These are phyloP conservation scores for Trichoderma harzianum DNA, from an alignment of 2,329 filamentous ascomycete species.

Conservation along the genomic window DNA sequence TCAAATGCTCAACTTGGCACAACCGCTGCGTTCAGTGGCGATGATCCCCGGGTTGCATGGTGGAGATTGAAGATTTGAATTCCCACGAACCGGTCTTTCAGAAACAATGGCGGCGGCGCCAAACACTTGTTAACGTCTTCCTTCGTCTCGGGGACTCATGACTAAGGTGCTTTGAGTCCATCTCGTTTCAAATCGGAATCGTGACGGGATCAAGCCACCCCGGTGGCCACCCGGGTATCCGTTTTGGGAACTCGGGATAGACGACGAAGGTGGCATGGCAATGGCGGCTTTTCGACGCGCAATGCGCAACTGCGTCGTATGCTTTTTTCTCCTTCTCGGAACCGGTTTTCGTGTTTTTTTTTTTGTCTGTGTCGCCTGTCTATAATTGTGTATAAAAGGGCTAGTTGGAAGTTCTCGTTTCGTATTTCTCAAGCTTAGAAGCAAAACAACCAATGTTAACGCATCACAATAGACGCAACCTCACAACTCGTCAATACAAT, in stretches of 20 bases:
- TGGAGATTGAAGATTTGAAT: background rate
- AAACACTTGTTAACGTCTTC: background rate
- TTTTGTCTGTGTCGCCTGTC: background rate
- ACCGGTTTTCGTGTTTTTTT: background rate
- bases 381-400: background rate
- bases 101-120: background rate
- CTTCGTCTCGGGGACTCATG: background rate
- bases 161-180: background rate
- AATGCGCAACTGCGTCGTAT: background rate
- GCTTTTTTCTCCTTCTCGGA: background rate
- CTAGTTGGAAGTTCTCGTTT: background rate
- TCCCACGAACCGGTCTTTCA: background rate
- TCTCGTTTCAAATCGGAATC: background rate
- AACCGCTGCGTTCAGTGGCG: background rate
- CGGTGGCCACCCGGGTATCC: conserved; percentile 2
- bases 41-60: background rate
- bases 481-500: background rate
- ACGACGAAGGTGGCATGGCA: background rate
- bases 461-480: background rate
- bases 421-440: background rate
- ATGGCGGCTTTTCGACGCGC: background rate
- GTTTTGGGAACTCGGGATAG: background rate
- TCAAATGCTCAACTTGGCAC: background rate
- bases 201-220: background rate
- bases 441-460: background rate